These are phyloP conservation scores for Xylariales sp. DNA, from an alignment of 2,329 filamentous ascomycete species.

Conservation along the genomic window DNA sequence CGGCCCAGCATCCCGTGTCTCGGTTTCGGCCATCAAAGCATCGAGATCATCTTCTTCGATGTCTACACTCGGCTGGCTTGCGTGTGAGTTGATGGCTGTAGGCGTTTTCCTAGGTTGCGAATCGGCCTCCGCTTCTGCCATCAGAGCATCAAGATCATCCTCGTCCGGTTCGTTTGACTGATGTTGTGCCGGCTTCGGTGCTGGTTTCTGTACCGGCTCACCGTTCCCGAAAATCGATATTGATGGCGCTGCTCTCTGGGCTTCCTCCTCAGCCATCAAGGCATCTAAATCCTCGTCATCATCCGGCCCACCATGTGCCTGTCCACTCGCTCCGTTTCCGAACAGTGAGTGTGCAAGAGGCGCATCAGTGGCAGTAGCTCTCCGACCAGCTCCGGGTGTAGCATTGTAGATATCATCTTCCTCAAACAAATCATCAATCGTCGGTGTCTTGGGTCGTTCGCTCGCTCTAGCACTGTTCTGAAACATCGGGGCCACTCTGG, in stretches of 20 bases:
- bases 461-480: slow-evolving; percentile 21
- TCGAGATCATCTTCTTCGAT: slow-evolving; percentile 39
- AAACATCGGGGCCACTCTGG: slow-evolving; percentile 34
- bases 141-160: slow-evolving; percentile 46
- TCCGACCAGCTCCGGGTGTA: slow-evolving; percentile 35
- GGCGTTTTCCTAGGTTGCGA: slow-evolving; percentile 11
- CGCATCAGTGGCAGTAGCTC: slow-evolving; percentile 16
- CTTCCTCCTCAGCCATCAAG: slow-evolving; percentile 19
- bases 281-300: slow-evolving; percentile 27
- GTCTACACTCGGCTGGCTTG: slow-evolving; percentile 12
- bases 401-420: slow-evolving; percentile 53
- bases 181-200: slow-evolving; percentile 1
- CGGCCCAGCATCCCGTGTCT: slow-evolving; percentile 21
- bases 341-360: slow-evolving; percentile 11
- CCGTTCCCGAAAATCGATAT: slow-evolving; percentile 21
- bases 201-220: neutral
- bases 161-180: slow-evolving; percentile 27
- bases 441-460: slow-evolving; percentile 27
- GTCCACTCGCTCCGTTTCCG: slow-evolving; percentile 8
- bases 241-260: slow-evolving; percentile 3
- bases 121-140: slow-evolving; percentile 42
- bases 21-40: slow-evolving; percentile 34
- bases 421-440: slow-evolving; percentile 30
- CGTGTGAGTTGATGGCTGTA: slow-evolving; percentile 6
- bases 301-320: slow-evolving; percentile 12